Evolutionary conservation across 805 yeast genomes (phyloP).

Genomic region (Yamadazyma olivae): DNA sequence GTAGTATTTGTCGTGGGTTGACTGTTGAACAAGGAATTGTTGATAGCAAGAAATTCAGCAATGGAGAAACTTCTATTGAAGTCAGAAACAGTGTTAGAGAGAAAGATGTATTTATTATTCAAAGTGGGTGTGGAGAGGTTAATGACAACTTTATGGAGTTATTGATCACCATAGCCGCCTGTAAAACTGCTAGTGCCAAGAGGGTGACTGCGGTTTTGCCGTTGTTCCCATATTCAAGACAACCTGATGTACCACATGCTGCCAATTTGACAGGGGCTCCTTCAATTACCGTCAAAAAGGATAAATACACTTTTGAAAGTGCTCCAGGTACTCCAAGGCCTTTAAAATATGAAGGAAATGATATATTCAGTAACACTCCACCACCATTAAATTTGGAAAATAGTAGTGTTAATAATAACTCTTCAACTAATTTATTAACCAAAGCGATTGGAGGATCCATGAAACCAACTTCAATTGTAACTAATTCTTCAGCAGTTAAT

Average conservation of each 20-base stretch:
- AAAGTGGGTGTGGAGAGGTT: conserved; percentile 83
- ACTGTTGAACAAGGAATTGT: conserved; percentile 73
- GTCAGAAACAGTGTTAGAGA: conserved; percentile 89
- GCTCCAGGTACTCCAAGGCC: conserved; percentile 52
- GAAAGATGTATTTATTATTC: conserved; percentile 90
- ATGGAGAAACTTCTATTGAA: conserved; percentile 91
- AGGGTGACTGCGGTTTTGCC: conserved; percentile 91
- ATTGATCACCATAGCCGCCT: conserved; percentile 82
- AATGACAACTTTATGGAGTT: conserved; percentile 85
- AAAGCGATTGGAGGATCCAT: background rate
- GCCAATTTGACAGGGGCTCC: conserved; percentile 68
- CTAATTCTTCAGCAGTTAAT: conserved; percentile 32
- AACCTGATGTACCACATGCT: conserved; percentile 88
- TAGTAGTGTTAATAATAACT: conserved; percentile 1
- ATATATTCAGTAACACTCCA: conserved; percentile 10
- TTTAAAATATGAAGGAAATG: conserved; percentile 19
- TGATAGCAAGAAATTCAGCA: conserved; percentile 61
- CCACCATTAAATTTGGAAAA: conserved; percentile 9
- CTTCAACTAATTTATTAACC: background rate
- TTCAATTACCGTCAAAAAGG: conserved; percentile 29
- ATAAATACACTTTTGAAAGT: conserved; percentile 46
- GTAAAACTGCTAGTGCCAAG: conserved; percentile 86
- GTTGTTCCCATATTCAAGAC: conserved; percentile 91
- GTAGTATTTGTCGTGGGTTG: conserved; percentile 70
- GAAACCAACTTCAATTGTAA: conserved; percentile 25